Conservation (phyloP, 2,329 filamentous ascomycete genomes). For the Stagonosporopsis tanaceti region DNA sequence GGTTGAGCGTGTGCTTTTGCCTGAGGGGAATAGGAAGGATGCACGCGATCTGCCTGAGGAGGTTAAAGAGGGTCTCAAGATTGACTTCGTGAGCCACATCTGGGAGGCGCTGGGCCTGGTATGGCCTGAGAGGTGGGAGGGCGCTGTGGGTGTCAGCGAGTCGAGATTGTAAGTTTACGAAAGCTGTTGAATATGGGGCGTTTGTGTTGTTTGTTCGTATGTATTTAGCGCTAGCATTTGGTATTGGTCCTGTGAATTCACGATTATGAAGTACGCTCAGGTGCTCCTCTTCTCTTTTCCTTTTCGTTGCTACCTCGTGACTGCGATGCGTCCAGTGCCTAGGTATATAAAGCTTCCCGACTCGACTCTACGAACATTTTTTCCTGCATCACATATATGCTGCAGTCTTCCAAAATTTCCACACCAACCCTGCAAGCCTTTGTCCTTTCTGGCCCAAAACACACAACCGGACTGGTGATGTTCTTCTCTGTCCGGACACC, state of each 20-base stretch:
- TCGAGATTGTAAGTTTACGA: constrained; percentile 70
- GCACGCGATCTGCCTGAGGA: constrained; percentile 89
- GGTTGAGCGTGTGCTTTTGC: constrained; percentile 91
- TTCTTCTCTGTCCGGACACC: too few species aligned
- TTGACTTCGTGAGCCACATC: constrained; percentile 90
- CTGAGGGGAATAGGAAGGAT: constrained; percentile 89
- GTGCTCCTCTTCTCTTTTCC: neutral
- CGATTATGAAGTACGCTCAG: neutral
- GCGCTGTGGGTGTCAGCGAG: constrained; percentile 71
- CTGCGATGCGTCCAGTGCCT: neutral
- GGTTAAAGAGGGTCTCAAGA: constrained; percentile 85
- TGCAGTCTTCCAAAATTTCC: too few species aligned
- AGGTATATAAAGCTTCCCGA: neutral
- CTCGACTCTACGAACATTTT: neutral
- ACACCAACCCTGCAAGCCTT: too few species aligned
- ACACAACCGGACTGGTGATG: too few species aligned
- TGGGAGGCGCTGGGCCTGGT: constrained; percentile 92
- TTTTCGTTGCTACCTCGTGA: neutral
- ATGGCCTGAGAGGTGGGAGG: constrained; percentile 89
- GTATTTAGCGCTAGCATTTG: constrained; percentile 16
- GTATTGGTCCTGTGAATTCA: neutral
- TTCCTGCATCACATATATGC: too few species aligned
- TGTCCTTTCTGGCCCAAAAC: too few species aligned
- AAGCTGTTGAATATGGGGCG: neutral
- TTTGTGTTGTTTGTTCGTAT: neutral